Evolutionary conservation across 2,329 filamentous ascomycete genomes (phyloP).

Genomic region (Neurospora sp.): DNA sequence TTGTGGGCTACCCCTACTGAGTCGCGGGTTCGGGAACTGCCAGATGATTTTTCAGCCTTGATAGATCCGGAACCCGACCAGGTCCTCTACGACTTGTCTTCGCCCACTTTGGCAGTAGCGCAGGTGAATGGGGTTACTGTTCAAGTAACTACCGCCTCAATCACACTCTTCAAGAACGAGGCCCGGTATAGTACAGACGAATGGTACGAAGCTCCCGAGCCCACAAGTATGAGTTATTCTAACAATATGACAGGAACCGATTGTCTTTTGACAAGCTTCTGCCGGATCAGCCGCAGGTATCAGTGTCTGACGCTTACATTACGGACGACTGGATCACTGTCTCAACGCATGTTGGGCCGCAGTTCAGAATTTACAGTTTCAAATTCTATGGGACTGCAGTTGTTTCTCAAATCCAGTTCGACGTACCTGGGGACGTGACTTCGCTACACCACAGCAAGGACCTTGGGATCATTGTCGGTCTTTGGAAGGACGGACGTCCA

Average conservation of each 20-base stretch:
- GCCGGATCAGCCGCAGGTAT: not conserved
- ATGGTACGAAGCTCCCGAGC: not conserved
- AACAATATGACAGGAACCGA: conserved; percentile 5
- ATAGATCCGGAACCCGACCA: conserved; percentile 30
- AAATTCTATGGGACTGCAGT: conserved; percentile 19
- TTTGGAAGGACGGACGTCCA: conserved; percentile 24
- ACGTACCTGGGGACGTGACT: conserved; percentile 38
- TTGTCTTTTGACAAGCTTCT: conserved; percentile 10
- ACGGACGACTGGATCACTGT: conserved; percentile 30
- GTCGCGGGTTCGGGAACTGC: conserved; percentile 38
- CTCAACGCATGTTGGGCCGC: conserved; percentile 27
- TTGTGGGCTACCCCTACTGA: conserved; percentile 41
- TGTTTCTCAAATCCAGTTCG: conserved; percentile 12
- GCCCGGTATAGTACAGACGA: not conserved
- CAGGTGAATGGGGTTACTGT: conserved; percentile 30
- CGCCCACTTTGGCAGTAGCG: conserved; percentile 40
- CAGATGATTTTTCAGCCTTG: conserved; percentile 36
- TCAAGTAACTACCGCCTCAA: conserved; percentile 41
- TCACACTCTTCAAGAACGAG: not conserved
- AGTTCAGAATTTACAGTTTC: conserved; percentile 31
- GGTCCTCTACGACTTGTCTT: conserved; percentile 40
- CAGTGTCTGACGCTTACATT: conserved; percentile 34
- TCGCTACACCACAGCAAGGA: not conserved
- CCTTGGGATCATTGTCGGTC: conserved; percentile 15
- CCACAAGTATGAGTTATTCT: not conserved